Base-by-base conservation (phyloP, 257 asterid genomes). In the Jasminum sambac region DNA sequence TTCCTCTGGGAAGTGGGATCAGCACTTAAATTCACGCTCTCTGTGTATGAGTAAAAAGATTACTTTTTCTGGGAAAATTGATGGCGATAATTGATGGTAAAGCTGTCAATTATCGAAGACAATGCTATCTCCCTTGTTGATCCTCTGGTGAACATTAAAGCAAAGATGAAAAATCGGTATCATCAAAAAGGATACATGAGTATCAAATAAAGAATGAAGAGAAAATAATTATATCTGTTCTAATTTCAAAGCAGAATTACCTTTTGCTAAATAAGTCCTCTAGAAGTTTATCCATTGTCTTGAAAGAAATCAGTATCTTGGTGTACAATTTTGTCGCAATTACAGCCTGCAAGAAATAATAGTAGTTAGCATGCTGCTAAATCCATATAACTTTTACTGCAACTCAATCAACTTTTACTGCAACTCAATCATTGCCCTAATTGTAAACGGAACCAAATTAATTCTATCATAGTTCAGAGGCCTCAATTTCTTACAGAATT, bases 121-220 rank as follows among this genome's bases (percentile, higher is more conserved):
- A 78, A 44, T 57, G 82, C 78, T 58, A 9, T 71, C 66, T 78
- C 82, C 57, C 82, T 78, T 64, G 71, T 69, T 37, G 78, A 63
- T 40, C 60, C 76, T 72, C 82, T 78, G 55, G 44, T 55, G 23
- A 55, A 55, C 62, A 55, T 55, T 21, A 23, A 55, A 23, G 23
- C 16, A 55, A 55, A 55, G 62, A 13, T 23, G 62, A 23, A 55
- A 23, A 55, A 23, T 55, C 34, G 21, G 62, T 55, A 55, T 55
- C 16, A 55, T 42, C n/a, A 62, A 61, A 72, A 46, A 67, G 42
- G 2, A 61, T 9, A 44, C 36, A 21, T 12, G 13, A 8, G 58
- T 24, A 63, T 42, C 46, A 34, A 69, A 39, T 55, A 50, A 55
- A 55, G 16, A 69, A 41, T 0, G 70, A 48, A 14, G 1, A 62